Percentiles rank a stretch among this genome's conserved stretches.
phyloP scores from a whole-genome alignment of 768 basidiomycete species.

The Xerocomus potaroensis region DNA sequence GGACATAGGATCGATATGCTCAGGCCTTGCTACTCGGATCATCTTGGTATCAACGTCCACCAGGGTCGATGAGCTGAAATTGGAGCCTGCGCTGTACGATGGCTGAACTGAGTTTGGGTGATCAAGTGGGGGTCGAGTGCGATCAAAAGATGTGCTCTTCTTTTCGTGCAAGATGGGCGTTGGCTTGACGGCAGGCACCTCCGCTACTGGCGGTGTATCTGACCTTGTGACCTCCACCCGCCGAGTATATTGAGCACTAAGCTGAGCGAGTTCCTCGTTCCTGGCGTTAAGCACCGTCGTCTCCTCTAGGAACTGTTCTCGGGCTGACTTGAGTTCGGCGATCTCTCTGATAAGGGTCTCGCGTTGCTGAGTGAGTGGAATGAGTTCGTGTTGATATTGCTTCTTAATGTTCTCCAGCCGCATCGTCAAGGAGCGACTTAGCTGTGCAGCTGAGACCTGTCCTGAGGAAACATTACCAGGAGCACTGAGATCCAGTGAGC shows the following conservation, averaged over 20 bases:
- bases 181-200: constrained; percentile 5
- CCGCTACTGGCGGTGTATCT: constrained; percentile 12
- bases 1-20: constrained; percentile 40
- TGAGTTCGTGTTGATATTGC: constrained; percentile 83
- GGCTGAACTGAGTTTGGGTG: constrained; percentile 3
- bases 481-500: constrained; percentile 20
- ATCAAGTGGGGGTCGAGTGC: constrained; percentile 12
- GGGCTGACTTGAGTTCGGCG: constrained; percentile 76
- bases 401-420: constrained; percentile 84
- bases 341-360: constrained; percentile 80
- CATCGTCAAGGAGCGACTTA: constrained; percentile 71
- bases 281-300: constrained; percentile 84
- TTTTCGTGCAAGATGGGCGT: constrained; percentile 17
- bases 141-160: constrained; percentile 30
- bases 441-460: constrained; percentile 39
- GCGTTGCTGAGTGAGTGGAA: constrained; percentile 77
- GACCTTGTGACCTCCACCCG: constrained; percentile 54
- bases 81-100: constrained; percentile 15
- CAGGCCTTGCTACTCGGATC: constrained; percentile 26
- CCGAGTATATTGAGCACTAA: constrained; percentile 77
- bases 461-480: constrained; percentile 24
- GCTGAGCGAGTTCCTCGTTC: constrained; percentile 89
- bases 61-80: constrained; percentile 19
- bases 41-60: constrained; percentile 29
- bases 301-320: constrained; percentile 88